Percentiles rank a stretch among this genome's conserved stretches.
phyloP scores from a whole-genome alignment of 2,329 filamentous ascomycete species.

The Xylaria sp. region DNA sequence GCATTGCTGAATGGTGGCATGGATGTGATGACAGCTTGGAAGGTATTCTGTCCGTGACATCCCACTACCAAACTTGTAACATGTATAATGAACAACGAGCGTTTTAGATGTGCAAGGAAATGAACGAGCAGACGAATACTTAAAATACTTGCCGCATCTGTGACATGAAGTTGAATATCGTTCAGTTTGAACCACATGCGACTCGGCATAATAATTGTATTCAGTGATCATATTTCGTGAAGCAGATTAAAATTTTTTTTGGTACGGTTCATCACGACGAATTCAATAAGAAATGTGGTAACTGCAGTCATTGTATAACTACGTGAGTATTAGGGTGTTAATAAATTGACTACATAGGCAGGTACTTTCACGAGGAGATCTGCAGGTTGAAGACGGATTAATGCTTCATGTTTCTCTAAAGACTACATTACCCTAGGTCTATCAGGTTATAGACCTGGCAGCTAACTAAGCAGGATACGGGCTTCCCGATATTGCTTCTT shows the following conservation, averaged over 20 bases:
- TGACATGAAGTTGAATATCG: neutral
- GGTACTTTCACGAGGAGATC: too few species aligned
- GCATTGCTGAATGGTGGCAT: conserved; percentile 2
- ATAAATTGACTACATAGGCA: too few species aligned
- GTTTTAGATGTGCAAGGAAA: conserved; percentile 35
- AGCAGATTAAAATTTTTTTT: too few species aligned
- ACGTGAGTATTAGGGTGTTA: too few species aligned
- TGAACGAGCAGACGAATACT: conserved; percentile 14
- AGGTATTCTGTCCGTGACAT: neutral
- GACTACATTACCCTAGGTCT: neutral
- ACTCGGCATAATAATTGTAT: too few species aligned
- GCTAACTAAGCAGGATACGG: too few species aligned
- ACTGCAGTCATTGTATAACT: too few species aligned
- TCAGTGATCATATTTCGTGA: too few species aligned
- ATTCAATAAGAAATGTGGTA: too few species aligned
- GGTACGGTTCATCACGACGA: too few species aligned
- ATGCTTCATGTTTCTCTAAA: neutral
- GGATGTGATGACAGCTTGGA: neutral
- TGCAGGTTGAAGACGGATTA: too few species aligned
- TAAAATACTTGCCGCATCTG: neutral
- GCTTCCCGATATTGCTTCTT: too few species aligned
- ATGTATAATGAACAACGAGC: conserved; percentile 42
- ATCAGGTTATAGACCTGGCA: neutral
- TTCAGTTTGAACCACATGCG: conserved; percentile 2
- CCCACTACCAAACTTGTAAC: conserved; percentile 31